Base-by-base conservation (phyloP, 2,329 filamentous ascomycete genomes). In the Byssochlamys sp. region DNA sequence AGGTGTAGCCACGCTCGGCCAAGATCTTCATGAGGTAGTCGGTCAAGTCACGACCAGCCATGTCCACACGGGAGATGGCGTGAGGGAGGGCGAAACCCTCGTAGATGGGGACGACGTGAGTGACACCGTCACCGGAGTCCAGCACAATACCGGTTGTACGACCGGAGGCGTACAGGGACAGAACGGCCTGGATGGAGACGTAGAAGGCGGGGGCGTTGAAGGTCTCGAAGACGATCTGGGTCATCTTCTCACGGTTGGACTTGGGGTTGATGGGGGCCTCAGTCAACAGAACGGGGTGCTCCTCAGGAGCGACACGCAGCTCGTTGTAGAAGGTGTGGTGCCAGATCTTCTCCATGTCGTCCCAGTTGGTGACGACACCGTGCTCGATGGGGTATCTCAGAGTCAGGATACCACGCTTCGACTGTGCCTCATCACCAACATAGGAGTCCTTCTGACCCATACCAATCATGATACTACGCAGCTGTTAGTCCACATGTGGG, bases 271-370 rank as follows among this genome's bases (percentile, higher is more conserved):
- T 97, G 70, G 94, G 94, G 72, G 94, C 94, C 84, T 99, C 94
- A 71, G 94, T 99, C 79, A 99, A 86, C 76, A 99, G 87, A 77
- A 97, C 91, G 72, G 94, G 94, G 87, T 99, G 94, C 88, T 99
- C 94, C 86, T 99, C 94, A 72, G 94, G 94, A 72, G 94, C 94
- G 67, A 99, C 94, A 92, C 94, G 92, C 76, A 99, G 86, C 85
- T 99, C 94, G 83, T 99, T 99, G 90, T 97, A 99, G 86, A 99
- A 99, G 77, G 94, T 97, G 90, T 99, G 94, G 81, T 99, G 94
- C 94, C 94, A 99, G 76, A 99, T 99, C 78, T 90, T 86, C 80
- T 99, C 94, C 94, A 99, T 99, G 71, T 99, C 94, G 71, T 97
- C 94, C 94, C 94, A 99, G 75, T 99, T 91, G 65, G 94, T 99